A percentile compares a stretch with the other conserved stretches of the same genome.
These are phyloP conservation scores for Solanum acaule DNA, from an alignment of 257 asterid species.

Conservation along the genomic window DNA sequence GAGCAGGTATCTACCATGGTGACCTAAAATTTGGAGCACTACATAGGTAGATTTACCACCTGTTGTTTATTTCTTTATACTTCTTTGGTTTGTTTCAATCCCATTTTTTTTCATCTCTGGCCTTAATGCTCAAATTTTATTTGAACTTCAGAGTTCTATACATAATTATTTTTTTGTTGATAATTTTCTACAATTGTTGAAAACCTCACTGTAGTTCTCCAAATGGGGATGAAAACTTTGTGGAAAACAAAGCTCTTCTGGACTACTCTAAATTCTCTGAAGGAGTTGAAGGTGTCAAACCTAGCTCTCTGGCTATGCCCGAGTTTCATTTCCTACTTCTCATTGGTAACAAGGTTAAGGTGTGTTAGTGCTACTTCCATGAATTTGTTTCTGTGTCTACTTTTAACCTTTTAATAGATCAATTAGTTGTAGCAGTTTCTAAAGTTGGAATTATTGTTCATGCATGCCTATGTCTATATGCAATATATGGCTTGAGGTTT, in stretches of 20 bases:
- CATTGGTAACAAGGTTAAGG: conserved; percentile 92
- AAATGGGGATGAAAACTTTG: conserved; percentile 92
- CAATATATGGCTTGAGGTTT: background rate
- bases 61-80: background rate
- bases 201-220: conserved; percentile 52
- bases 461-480: background rate
- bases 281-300: conserved; percentile 78
- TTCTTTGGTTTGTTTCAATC: background rate
- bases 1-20: conserved; percentile 97
- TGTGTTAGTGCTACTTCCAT: conserved; percentile 22
- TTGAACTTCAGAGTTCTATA: background rate
- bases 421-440: background rate
- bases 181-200: conserved; percentile 8
- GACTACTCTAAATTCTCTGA: conserved; percentile 73
- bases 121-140: background rate
- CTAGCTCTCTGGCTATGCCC: conserved; percentile 85
- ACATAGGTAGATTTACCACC: conserved; percentile 42
- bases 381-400: conserved; percentile 7
- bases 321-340: conserved; percentile 98
- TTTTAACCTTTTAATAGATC: background rate
- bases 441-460: background rate
- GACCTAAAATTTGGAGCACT: conserved; percentile 90
- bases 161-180: background rate
- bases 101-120: background rate
- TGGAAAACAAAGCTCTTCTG: conserved; percentile 97